Conservation (phyloP, 1,284 basidiomycete genomes). For the Boletus smithii region DNA sequence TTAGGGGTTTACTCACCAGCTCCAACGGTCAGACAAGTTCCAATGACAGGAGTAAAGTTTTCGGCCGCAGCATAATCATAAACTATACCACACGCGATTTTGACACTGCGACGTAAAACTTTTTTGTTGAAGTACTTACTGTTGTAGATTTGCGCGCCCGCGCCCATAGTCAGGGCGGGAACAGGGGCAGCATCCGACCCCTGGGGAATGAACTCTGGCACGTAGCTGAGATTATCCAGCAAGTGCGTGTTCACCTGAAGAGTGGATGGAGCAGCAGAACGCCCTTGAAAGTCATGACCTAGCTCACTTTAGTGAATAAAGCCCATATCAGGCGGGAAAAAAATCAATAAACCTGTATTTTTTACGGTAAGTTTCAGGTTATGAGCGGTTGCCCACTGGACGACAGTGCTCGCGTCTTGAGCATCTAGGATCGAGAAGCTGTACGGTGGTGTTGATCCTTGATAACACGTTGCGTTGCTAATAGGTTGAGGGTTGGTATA, state of each 20-base stretch:
- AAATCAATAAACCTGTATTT: conserved; percentile 20
- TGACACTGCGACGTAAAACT: background rate
- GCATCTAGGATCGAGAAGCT: conserved; percentile 19
- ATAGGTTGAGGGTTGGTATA: conserved; percentile 20
- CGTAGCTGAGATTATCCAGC: conserved; percentile 16
- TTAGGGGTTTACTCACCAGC: conserved; percentile 3
- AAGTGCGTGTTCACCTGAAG: conserved; percentile 26
- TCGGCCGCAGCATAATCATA: conserved; percentile 10
- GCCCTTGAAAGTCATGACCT: conserved; percentile 26
- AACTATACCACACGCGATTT: conserved; percentile 6
- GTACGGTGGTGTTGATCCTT: conserved; percentile 23
- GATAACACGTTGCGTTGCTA: conserved; percentile 9
- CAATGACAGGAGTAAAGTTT: conserved; percentile 17
- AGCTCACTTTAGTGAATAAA: background rate
- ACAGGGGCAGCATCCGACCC: conserved; percentile 19
- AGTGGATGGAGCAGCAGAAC: conserved; percentile 21
- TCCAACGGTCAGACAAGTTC: conserved; percentile 21
- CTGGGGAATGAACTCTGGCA: conserved; percentile 19
- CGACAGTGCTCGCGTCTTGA: conserved; percentile 19
- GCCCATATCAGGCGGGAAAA: background rate
- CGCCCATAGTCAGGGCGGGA: conserved; percentile 19
- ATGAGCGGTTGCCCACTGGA: conserved; percentile 23
- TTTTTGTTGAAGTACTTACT: conserved; percentile 9
- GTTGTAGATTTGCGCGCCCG: conserved; percentile 15
- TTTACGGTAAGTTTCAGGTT: conserved; percentile 24